Evolutionary conservation across 257 asterid species (phyloP), one percentile per base, ranked within the genome.

Genomic region (Prunella vulgaris): DNA sequence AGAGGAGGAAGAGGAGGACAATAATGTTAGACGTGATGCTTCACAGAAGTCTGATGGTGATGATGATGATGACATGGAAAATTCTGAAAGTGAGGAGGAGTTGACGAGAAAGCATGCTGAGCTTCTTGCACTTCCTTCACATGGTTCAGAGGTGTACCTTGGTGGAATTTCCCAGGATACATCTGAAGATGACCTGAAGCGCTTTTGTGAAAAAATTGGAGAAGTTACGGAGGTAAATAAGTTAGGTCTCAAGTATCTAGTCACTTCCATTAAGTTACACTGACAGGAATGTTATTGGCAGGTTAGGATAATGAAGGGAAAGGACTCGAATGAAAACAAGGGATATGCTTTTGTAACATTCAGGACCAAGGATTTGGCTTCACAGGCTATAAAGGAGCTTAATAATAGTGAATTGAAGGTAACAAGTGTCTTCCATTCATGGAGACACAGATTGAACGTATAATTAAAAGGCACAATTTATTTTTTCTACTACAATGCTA

Each of bases 291-390:
- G 76, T 68, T 38, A 61, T 82, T 63, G 69, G 49, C 87, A 93
- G 97, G 94, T 93, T 46, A 86, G 97, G 85, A 82, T 93, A 82
- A 93, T 93, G 97, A 90, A 87, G 84, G 97, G 90, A 64, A 93
- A 91, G 80, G 95, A 85, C 79, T 71, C 95, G 30, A 76, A 74
- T 69, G 96, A 90, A 80, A 90, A 93, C 82, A 93, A 90, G 80
- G 96, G 96, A 14, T 93, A 90, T 74, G 96, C 96, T 33, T 93
- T 93, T 88, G 93, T 93, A 69, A 93, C 96, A 24, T 90, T 84
- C 81, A 85, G 91, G 77, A 84, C 86, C 49, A 88, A 88, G 79
- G 97, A 93, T 59, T 80, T 86, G 84, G 99, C 99, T 49, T 77
- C 93, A 25, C 89, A 86, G 81, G 97, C 99, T 60, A 93, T 93